These are phyloP conservation scores for Pinguiococcus pyrenoidosus DNA, from an alignment of 108 stramenopile species.

Conservation along the genomic window DNA sequence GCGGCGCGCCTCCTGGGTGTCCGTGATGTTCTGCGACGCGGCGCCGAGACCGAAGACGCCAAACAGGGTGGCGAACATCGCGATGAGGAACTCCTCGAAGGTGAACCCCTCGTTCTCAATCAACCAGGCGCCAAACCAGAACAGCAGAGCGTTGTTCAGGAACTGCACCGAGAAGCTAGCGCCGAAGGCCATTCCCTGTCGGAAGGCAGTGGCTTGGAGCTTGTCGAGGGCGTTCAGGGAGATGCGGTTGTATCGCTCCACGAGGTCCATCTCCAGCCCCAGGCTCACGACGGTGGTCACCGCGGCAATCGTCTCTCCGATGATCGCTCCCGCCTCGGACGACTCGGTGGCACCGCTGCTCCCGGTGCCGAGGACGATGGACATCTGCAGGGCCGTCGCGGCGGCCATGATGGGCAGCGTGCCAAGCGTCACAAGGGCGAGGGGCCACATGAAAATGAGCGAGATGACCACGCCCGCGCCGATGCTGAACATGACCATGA, in stretches of 20 bases:
- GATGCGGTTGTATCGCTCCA: conserved; percentile 12
- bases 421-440: conserved; percentile 53
- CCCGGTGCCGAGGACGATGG: conserved; percentile 39
- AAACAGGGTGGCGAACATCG: conserved; percentile 50
- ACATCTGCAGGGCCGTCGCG: conserved; percentile 56
- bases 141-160: conserved; percentile 30
- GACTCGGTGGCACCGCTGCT: conserved; percentile 2
- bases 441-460: conserved; percentile 60
- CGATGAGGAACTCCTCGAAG: conserved; percentile 44
- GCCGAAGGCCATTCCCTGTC: not conserved
- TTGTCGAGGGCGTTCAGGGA: not conserved
- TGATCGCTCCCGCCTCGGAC: conserved; percentile 35
- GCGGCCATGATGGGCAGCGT: conserved; percentile 58
- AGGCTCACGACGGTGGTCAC: conserved; percentile 54
- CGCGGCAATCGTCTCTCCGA: conserved; percentile 43
- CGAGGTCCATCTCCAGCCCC: conserved; percentile 27
- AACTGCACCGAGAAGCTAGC: not conserved
- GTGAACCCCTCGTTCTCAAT: conserved; percentile 25
- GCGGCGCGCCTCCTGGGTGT: conserved; percentile 37
- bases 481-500: conserved; percentile 45
- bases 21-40: conserved; percentile 36
- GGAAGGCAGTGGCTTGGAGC: not conserved
- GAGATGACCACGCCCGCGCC: conserved; percentile 44
- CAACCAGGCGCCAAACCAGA: conserved; percentile 54
- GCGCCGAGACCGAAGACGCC: conserved; percentile 43